Evolutionary conservation across 164 flowering plant genomes (phyloP).

Genomic region (Kalanchoe fedtschenkoi): DNA sequence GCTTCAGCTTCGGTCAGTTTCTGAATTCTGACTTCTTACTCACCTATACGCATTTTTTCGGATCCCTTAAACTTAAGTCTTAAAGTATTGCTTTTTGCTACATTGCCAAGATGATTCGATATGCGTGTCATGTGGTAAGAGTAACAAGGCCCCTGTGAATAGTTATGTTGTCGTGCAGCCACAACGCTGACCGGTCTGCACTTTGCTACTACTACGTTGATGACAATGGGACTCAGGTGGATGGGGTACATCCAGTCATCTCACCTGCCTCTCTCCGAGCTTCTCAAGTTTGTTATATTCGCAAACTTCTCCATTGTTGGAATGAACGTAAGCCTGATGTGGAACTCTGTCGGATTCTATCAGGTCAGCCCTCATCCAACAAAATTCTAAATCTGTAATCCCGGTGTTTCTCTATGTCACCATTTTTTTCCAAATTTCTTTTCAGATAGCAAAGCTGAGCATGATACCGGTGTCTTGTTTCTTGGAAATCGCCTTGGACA

Average conservation of each 20-base stretch:
- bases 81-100: background rate
- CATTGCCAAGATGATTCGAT: no score
- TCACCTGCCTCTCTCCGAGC: constrained; percentile 40
- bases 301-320: constrained; percentile 62
- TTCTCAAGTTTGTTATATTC: constrained; percentile 38
- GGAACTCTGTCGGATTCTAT: constrained; percentile 71
- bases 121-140: no score
- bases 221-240: constrained; percentile 37
- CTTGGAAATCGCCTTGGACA: constrained; percentile 48
- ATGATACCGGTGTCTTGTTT: constrained; percentile 68
- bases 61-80: no score
- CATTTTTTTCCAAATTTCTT: background rate
- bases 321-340: constrained; percentile 70
- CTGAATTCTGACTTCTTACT: no score
- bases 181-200: constrained; percentile 66
- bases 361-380: constrained; percentile 26
- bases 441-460: constrained; percentile 61
- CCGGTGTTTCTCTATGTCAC: background rate
- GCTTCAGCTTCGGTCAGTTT: constrained; percentile 40
- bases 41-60: no score
- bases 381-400: background rate
- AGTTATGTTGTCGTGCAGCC: constrained; percentile 28
- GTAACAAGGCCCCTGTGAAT: no score
- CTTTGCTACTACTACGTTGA: constrained; percentile 46
- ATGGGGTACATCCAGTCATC: constrained; percentile 43